A percentile compares a stretch with the other conserved stretches of the same genome.
phyloP scores from a whole-genome alignment of 2,329 filamentous ascomycete genomes.

The Epichloe hybrida region DNA sequence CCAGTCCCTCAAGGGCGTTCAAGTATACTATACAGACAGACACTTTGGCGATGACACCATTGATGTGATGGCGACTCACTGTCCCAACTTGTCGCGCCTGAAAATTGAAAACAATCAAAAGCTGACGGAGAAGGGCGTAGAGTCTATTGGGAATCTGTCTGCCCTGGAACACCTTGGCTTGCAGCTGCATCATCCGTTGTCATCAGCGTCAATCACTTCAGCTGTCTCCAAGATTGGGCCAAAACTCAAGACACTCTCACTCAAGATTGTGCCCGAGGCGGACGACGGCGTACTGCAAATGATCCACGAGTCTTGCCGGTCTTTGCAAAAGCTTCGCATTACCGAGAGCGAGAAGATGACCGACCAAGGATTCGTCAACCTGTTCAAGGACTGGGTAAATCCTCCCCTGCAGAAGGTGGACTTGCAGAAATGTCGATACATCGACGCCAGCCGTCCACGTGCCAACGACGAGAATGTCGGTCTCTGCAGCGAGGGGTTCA shows the following conservation, averaged over 20 bases:
- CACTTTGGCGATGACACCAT: constrained; percentile 65
- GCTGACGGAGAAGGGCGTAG: constrained; percentile 51
- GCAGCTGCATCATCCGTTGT: constrained; percentile 45
- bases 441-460: constrained; percentile 58
- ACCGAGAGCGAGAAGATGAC: constrained; percentile 64
- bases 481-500: constrained; percentile 62
- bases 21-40: constrained; percentile 73
- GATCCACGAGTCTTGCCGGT: constrained; percentile 56
- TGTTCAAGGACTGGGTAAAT: constrained; percentile 70
- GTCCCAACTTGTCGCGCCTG: constrained; percentile 56
- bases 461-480: constrained; percentile 55
- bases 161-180: constrained; percentile 65
- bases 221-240: constrained; percentile 50
- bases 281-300: constrained; percentile 57
- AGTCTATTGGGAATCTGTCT: constrained; percentile 46
- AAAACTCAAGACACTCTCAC: constrained; percentile 61
- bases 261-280: constrained; percentile 52
- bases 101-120: constrained; percentile 74
- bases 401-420: constrained; percentile 57
- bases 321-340: constrained; percentile 65
- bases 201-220: constrained; percentile 42
- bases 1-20: constrained; percentile 48
- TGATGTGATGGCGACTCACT: constrained; percentile 44
- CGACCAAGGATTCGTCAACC: constrained; percentile 55
- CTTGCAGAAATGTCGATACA: constrained; percentile 61